These are phyloP conservation scores for Trametes villosa DNA, from an alignment of 768 basidiomycete genomes.

Conservation along the genomic window DNA sequence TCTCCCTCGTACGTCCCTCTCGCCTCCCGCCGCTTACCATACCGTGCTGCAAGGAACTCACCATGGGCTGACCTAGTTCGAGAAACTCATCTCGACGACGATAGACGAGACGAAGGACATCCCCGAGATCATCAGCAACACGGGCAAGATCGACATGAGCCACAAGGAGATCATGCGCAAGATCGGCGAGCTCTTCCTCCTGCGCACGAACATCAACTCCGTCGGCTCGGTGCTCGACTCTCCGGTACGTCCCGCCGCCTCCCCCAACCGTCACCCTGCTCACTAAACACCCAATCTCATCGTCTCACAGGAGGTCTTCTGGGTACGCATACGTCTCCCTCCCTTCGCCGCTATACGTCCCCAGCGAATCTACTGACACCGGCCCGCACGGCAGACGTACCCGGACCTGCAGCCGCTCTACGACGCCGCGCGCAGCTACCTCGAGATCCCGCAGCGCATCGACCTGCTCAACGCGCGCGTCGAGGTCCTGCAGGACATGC, in stretches of 20 bases:
- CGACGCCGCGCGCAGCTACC: slow-evolving; percentile 90
- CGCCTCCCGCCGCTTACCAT: not conserved
- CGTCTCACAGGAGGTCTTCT: slow-evolving; percentile 80
- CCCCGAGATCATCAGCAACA: slow-evolving; percentile 90
- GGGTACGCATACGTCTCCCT: slow-evolving; percentile 56
- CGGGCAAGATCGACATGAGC: slow-evolving; percentile 91
- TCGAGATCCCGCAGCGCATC: slow-evolving; percentile 93
- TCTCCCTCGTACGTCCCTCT: slow-evolving; percentile 68
- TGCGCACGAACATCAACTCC: slow-evolving; percentile 92
- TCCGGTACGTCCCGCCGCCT: slow-evolving; percentile 58
- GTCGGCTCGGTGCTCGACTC: slow-evolving; percentile 97
- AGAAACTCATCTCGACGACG: slow-evolving; percentile 88
- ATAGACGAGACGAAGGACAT: slow-evolving; percentile 98
- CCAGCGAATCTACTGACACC: slow-evolving; percentile 19
- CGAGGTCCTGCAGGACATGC: slow-evolving; percentile 96
- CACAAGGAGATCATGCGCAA: slow-evolving; percentile 98
- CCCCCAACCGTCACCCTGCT: not conserved
- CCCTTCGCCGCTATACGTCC: not conserved
- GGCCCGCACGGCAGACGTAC: slow-evolving; percentile 64
- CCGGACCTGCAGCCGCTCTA: slow-evolving; percentile 96
- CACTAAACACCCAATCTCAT: slow-evolving; percentile 3
- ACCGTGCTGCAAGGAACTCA: not conserved
- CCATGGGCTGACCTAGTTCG: slow-evolving; percentile 59
- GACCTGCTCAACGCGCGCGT: slow-evolving; percentile 93
- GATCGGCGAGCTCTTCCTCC: slow-evolving; percentile 91